Evolutionary conservation across 352 stramenopile genomes (phyloP).

Genomic region (Peronospora destructor): DNA sequence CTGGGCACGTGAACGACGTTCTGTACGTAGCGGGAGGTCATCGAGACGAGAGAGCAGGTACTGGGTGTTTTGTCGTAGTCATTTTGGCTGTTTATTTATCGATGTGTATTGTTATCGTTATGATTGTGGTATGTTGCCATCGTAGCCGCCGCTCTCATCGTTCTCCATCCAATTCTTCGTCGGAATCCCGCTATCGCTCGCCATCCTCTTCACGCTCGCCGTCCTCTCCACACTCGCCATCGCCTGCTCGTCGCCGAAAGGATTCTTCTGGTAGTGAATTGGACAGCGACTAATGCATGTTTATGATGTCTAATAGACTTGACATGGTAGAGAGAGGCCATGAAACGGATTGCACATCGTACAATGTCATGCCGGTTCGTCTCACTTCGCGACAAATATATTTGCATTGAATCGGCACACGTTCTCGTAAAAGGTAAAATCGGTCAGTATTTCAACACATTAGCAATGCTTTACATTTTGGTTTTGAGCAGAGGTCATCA

Average conservation of each 20-base stretch:
- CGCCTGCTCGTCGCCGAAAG: conserved; percentile 15
- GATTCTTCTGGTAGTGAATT: conserved; percentile 7
- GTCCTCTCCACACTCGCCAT: conserved; percentile 25
- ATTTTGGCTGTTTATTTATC: background rate
- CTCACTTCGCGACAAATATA: too few relatives aligned
- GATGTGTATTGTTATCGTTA: background rate
- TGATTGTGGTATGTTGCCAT: conserved; percentile 4
- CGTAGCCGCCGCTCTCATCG: conserved; percentile 16
- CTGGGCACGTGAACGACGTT: conserved; percentile 13
- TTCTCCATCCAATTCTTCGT: conserved; percentile 24
- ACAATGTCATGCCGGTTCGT: too few relatives aligned
- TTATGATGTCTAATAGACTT: too few relatives aligned
- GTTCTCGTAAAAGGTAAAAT: too few relatives aligned
- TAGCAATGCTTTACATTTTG: too few relatives aligned
- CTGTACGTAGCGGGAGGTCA: conserved; percentile 8
- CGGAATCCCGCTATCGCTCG: conserved; percentile 18
- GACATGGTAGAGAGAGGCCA: too few relatives aligned
- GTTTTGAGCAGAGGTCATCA: conserved; percentile 42
- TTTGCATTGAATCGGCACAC: too few relatives aligned
- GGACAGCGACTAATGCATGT: conserved; percentile 18
- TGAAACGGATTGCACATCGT: too few relatives aligned
- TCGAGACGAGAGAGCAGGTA: conserved; percentile 15
- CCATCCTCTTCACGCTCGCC: conserved; percentile 25
- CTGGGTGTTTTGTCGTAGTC: background rate
- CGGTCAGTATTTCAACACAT: too few relatives aligned